Percentiles rank a stretch among this genome's conserved stretches.
phyloP scores from a whole-genome alignment of 1,284 basidiomycete species.

The Naganishia sp. region DNA sequence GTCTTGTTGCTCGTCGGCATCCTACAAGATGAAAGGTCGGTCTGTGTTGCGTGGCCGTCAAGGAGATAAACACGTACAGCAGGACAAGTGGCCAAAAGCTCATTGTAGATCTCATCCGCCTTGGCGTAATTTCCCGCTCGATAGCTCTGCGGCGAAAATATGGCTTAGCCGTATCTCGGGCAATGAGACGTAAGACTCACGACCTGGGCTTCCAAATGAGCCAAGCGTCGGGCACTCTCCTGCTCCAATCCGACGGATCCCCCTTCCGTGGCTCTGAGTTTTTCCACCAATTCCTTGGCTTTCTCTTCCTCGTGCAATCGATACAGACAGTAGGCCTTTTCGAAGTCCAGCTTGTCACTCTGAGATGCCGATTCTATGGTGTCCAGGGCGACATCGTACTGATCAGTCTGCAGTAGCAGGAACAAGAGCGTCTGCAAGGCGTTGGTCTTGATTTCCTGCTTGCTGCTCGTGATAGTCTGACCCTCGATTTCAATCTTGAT shows the following conservation, averaged over 20 bases:
- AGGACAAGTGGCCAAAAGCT: constrained; percentile 71
- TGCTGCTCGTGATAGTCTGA: constrained; percentile 68
- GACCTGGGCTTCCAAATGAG: constrained; percentile 80
- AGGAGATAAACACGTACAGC: constrained; percentile 57
- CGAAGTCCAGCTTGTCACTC: constrained; percentile 57
- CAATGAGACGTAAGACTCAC: constrained; percentile 56
- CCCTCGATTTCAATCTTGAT: constrained; percentile 57
- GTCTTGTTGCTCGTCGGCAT: constrained; percentile 82
- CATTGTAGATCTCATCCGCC: constrained; percentile 73
- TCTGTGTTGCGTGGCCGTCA: neutral
- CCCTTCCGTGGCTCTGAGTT: constrained; percentile 56
- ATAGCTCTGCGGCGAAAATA: constrained; percentile 61
- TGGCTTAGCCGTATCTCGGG: neutral
- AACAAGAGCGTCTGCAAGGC: constrained; percentile 69
- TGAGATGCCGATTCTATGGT: constrained; percentile 47
- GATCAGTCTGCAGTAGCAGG: constrained; percentile 78
- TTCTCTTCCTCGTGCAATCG: constrained; percentile 61
- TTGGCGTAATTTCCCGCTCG: constrained; percentile 70
- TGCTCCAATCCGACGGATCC: constrained; percentile 39
- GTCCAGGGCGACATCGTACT: constrained; percentile 54
- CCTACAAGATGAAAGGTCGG: constrained; percentile 54
- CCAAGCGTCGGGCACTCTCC: constrained; percentile 63
- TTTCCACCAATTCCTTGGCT: constrained; percentile 57
- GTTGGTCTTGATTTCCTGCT: constrained; percentile 19
- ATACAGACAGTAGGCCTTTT: constrained; percentile 78